Conservation (phyloP, 768 basidiomycete species). For the Xerocomus spinulosus region DNA sequence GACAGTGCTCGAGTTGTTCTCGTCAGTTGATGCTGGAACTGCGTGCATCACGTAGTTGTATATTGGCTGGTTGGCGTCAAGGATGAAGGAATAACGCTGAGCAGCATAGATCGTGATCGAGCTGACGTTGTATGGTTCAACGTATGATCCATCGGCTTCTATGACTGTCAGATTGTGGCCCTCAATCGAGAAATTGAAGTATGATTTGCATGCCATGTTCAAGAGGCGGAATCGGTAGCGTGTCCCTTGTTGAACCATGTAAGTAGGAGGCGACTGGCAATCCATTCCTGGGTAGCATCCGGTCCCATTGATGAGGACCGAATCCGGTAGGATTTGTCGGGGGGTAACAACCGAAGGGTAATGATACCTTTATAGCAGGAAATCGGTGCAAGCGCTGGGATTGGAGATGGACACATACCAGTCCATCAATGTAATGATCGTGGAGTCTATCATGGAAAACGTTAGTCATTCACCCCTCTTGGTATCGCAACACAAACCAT, state of each 20-base stretch:
- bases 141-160: constrained; percentile 40
- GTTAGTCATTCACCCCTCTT: no score
- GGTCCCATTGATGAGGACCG: constrained; percentile 39
- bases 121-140: constrained; percentile 37
- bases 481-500: constrained; percentile 12
- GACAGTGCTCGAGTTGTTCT: constrained; percentile 12
- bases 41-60: constrained; percentile 36
- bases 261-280: constrained; percentile 24
- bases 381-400: not conserved
- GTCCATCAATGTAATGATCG: constrained; percentile 31
- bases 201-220: constrained; percentile 33
- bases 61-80: constrained; percentile 36
- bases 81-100: constrained; percentile 45
- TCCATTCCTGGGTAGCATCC: constrained; percentile 30
- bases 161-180: constrained; percentile 33
- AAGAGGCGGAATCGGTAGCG: constrained; percentile 39
- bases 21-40: constrained; percentile 17
- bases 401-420: constrained; percentile 7
- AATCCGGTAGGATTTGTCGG: constrained; percentile 21
- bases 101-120: constrained; percentile 33
- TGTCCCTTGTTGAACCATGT: constrained; percentile 28
- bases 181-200: constrained; percentile 25
- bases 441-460: not conserved
- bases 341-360: constrained; percentile 1
- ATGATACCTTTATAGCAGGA: constrained; percentile 15